A percentile compares a stretch with the other conserved stretches of the same genome.
These are phyloP conservation scores for Styphnolobium japonicum DNA, from an alignment of 306 rosid species.

Conservation along the genomic window DNA sequence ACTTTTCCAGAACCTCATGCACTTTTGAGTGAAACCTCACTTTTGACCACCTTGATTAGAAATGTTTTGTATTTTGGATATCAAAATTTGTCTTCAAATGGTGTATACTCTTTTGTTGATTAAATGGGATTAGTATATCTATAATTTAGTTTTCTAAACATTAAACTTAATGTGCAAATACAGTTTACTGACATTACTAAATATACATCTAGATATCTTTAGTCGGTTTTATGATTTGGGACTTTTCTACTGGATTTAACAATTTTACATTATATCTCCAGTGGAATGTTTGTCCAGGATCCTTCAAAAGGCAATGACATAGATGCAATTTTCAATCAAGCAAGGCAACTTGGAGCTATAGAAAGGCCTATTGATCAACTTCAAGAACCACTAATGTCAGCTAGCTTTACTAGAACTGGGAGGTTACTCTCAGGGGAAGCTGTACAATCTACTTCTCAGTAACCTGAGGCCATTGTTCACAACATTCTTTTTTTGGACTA, in stretches of 20 bases:
- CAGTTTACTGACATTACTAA: neutral
- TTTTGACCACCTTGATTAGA: neutral
- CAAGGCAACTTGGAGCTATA: slow-evolving; percentile 67
- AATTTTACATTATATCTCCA: slow-evolving; percentile 30
- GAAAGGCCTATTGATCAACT: slow-evolving; percentile 62
- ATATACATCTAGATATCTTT: neutral
- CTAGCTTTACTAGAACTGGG: slow-evolving; percentile 72
- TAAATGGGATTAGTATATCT: neutral
- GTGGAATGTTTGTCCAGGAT: slow-evolving; percentile 92
- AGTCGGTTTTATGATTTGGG: neutral
- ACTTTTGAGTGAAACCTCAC: neutral
- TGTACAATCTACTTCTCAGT: slow-evolving; percentile 54
- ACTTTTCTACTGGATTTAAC: neutral
- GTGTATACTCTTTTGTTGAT: neutral
- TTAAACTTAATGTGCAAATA: neutral
- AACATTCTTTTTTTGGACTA: slow-evolving; percentile 73
- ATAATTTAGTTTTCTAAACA: neutral
- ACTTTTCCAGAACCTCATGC: neutral
- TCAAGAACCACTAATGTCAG: slow-evolving; percentile 56
- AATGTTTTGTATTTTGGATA: neutral
- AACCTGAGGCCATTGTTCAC: slow-evolving; percentile 60
- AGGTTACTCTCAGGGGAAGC: slow-evolving; percentile 77
- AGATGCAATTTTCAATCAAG: slow-evolving; percentile 67
- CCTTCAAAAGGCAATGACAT: slow-evolving; percentile 68
- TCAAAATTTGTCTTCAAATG: neutral